A percentile compares a stretch with the other conserved stretches of the same genome.
These are phyloP conservation scores for Pisolithus marmoratus DNA, from an alignment of 768 basidiomycete species.

Conservation along the genomic window DNA sequence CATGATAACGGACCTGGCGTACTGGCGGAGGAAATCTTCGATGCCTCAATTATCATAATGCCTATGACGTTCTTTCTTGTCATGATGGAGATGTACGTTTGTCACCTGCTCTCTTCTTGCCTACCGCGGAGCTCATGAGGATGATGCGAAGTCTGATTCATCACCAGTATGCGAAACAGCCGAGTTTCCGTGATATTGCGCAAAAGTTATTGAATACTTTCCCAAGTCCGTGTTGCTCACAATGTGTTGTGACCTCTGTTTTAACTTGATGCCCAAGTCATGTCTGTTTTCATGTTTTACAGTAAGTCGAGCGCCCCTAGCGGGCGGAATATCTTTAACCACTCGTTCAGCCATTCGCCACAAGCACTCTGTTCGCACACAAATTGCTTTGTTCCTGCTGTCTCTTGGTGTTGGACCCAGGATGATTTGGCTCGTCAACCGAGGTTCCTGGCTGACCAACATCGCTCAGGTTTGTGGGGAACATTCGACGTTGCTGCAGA, in stretches of 20 bases:
- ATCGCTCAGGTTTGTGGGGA: constrained; percentile 59
- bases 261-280: constrained; percentile 38
- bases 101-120: not conserved
- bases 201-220: constrained; percentile 58
- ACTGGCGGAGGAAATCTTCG: constrained; percentile 65
- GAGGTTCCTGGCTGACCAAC: constrained; percentile 61
- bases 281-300: constrained; percentile 72
- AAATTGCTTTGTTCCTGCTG: constrained; percentile 53
- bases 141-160: constrained; percentile 55
- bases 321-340: constrained; percentile 2
- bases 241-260: not conserved
- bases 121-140: not conserved
- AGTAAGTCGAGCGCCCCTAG: constrained; percentile 37
- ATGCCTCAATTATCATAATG: constrained; percentile 57
- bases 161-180: constrained; percentile 67
- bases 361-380: constrained; percentile 49
- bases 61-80: constrained; percentile 71
- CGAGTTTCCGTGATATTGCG: constrained; percentile 41
- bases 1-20: constrained; percentile 35
- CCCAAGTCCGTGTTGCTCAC: constrained; percentile 52
- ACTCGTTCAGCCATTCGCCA: constrained; percentile 47
- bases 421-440: constrained; percentile 66
- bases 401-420: constrained; percentile 55
- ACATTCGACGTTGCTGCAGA: not conserved
- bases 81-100: constrained; percentile 79